Evolutionary conservation across 257 asterid species (phyloP).

Genomic region (Solanum pinnatisectum): DNA sequence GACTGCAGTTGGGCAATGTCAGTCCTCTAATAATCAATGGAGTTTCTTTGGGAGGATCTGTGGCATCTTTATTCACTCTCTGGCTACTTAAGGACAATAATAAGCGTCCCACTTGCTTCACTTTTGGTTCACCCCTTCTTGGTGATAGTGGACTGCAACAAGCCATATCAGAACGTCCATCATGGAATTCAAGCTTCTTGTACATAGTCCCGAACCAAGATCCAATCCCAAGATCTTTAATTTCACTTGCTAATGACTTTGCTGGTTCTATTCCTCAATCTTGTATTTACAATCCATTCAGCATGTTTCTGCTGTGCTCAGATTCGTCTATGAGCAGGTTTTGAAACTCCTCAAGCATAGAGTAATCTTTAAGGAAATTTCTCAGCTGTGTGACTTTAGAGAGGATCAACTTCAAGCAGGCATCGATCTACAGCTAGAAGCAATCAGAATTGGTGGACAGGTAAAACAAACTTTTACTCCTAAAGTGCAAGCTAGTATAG

Average conservation of each 20-base stretch:
- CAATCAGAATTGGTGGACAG: slow-evolving; percentile 11
- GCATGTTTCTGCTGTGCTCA: slow-evolving; percentile 13
- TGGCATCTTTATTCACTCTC: slow-evolving; percentile 25
- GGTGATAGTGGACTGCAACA: slow-evolving; percentile 12
- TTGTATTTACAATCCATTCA: slow-evolving; percentile 7
- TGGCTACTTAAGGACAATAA: slow-evolving; percentile 14
- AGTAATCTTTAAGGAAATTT: slow-evolving; percentile 1
- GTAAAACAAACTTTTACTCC: not conserved
- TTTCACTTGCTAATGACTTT: not conserved
- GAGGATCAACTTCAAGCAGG: slow-evolving; percentile 17
- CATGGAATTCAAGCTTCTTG: slow-evolving; percentile 16
- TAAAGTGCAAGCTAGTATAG: not conserved
- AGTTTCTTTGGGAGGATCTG: slow-evolving; percentile 16
- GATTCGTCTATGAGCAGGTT: not conserved
- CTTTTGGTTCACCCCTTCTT: slow-evolving; percentile 22
- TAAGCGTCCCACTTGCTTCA: slow-evolving; percentile 20
- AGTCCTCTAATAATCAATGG: slow-evolving; percentile 18
- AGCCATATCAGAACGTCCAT: slow-evolving; percentile 14
- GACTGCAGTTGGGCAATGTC: slow-evolving; percentile 6
- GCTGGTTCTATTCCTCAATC: not conserved
- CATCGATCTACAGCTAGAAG: slow-evolving; percentile 6
- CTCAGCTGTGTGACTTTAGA: not conserved
- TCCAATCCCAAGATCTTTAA: slow-evolving; percentile 4
- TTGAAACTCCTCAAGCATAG: slow-evolving; percentile 3
- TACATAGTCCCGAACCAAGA: slow-evolving; percentile 10